These are phyloP conservation scores for Leptomonas seymouri DNA, from an alignment of 208 protist species.

Conservation along the genomic window DNA sequence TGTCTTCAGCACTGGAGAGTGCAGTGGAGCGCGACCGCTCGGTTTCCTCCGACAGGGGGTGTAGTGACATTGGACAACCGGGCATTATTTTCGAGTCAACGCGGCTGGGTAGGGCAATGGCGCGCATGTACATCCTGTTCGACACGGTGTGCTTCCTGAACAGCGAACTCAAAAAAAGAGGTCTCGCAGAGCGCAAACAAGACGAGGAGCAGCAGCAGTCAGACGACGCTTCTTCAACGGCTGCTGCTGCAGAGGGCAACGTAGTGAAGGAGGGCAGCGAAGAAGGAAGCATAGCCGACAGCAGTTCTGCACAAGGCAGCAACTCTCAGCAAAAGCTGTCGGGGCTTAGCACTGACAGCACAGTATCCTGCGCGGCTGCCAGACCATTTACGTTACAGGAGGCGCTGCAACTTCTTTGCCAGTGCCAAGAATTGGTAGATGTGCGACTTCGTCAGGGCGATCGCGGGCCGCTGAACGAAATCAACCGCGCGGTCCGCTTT, in stretches of 20 bases:
- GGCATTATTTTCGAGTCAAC: conserved; percentile 24
- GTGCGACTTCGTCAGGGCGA: conserved; percentile 84
- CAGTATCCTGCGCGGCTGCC: background rate
- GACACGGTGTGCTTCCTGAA: conserved; percentile 78
- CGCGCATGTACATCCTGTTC: conserved; percentile 83
- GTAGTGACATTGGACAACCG: background rate
- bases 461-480: conserved; percentile 71
- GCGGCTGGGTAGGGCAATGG: conserved; percentile 48
- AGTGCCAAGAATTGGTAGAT: conserved; percentile 72
- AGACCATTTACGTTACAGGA: conserved; percentile 23
- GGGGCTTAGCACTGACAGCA: no score
- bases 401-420: conserved; percentile 60
- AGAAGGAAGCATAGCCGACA: background rate
- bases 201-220: background rate
- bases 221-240: no score
- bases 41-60: background rate
- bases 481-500: conserved; percentile 76
- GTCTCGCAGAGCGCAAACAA: background rate
- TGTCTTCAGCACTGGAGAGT: background rate
- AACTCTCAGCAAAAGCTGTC: no score
- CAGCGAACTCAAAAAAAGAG: conserved; percentile 14
- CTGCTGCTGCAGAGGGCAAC: background rate
- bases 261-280: background rate
- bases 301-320: no score
- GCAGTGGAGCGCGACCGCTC: background rate